Percentiles rank a stretch among this genome's conserved stretches.
Conservation (phyloP, 2,329 filamentous ascomycete species). For the Huntiella omanensis region DNA sequence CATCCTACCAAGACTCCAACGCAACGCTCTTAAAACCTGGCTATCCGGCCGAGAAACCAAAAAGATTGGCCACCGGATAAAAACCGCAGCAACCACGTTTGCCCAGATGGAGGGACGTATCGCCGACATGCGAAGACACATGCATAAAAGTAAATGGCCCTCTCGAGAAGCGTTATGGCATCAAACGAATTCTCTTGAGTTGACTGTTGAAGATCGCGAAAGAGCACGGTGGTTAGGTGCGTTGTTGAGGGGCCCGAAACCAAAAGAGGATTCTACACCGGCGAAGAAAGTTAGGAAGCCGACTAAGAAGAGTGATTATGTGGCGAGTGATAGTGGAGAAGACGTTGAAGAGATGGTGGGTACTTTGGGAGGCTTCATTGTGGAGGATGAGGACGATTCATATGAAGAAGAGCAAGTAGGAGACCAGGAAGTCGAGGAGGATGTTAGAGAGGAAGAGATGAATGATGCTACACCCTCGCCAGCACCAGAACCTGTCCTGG, state of each 20-base stretch:
- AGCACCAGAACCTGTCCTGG: too few relatives aligned
- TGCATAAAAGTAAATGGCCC: slow-evolving; percentile 33
- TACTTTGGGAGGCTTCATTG: slow-evolving; percentile 31
- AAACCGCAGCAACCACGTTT: too few relatives aligned
- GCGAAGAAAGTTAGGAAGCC: slow-evolving; percentile 8
- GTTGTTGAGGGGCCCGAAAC: slow-evolving; percentile 22
- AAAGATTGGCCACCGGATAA: too few relatives aligned
- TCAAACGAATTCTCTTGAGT: slow-evolving; percentile 41
- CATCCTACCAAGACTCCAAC: slow-evolving; percentile 6
- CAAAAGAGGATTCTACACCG: slow-evolving; percentile 10
- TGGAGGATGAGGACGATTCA: slow-evolving; percentile 18
- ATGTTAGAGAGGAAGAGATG: too few relatives aligned
- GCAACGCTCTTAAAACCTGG: slow-evolving; percentile 10
- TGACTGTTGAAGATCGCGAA: slow-evolving; percentile 43
- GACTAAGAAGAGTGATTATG: slow-evolving; percentile 1
- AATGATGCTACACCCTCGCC: too few relatives aligned
- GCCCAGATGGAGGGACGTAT: too few relatives aligned
- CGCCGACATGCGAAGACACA: slow-evolving; percentile 25
- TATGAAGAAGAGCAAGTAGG: too few relatives aligned
- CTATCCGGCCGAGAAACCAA: background rate
- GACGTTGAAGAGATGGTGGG: slow-evolving; percentile 17
- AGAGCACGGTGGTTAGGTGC: slow-evolving; percentile 30
- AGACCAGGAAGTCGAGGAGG: too few relatives aligned
- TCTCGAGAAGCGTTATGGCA: slow-evolving; percentile 31
- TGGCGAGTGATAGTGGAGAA: slow-evolving; percentile 17